Evolutionary conservation across 169 alveolate genomes (phyloP).

Genomic region (Eimeria falciformis): DNA sequence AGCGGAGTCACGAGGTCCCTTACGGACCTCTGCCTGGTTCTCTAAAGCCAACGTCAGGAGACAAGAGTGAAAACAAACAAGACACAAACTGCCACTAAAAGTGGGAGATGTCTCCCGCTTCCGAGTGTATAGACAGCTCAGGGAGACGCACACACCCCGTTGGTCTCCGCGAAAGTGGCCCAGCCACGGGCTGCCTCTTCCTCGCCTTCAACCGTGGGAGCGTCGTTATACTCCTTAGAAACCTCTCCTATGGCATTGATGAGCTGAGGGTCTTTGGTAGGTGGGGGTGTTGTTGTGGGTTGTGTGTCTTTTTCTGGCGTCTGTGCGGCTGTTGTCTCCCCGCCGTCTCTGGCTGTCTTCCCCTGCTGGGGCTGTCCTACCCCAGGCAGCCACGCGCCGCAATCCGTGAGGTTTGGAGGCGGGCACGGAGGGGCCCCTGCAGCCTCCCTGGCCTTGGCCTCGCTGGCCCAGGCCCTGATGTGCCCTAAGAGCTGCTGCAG

Average conservation of each 20-base stretch:
- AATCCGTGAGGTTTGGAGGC: background rate
- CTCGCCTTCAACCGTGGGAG: background rate
- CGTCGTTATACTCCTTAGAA: background rate
- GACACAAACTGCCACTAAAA: too few species aligned
- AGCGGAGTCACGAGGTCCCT: too few species aligned
- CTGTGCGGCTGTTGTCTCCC: background rate
- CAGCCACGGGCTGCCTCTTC: conserved; percentile 39
- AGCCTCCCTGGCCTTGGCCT: background rate
- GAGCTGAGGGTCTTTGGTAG: conserved; percentile 22
- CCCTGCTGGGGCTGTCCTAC: background rate
- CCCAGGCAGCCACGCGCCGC: conserved; percentile 18
- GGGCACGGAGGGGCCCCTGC: background rate
- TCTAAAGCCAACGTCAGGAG: too few species aligned
- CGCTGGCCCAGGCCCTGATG: conserved; percentile 27
- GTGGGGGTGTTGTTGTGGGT: conserved; percentile 20
- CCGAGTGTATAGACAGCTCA: too few species aligned
- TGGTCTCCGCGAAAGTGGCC: background rate
- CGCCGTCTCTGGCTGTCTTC: background rate
- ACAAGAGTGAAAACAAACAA: too few species aligned
- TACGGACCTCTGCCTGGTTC: too few species aligned
- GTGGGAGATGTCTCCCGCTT: too few species aligned
- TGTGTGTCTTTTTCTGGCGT: background rate
- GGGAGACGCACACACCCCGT: background rate
- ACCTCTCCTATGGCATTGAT: conserved; percentile 14
- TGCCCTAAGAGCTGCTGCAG: conserved; percentile 43